Evolutionary conservation across 306 rosid species (phyloP).

Genomic region (Fragaria nilgerrensis): DNA sequence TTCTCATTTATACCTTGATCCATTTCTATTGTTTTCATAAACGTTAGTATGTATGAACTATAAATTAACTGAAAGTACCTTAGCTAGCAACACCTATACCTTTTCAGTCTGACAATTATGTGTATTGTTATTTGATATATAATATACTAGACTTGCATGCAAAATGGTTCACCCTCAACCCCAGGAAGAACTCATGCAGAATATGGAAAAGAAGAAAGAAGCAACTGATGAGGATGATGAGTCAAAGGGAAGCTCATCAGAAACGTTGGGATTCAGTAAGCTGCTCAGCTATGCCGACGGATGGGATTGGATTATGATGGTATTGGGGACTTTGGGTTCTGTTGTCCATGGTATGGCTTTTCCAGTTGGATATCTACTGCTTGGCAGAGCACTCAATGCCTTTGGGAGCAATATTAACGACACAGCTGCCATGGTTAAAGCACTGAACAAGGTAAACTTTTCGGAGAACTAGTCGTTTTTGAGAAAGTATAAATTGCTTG

Average conservation of each 20-base stretch:
- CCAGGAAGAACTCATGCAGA: neutral
- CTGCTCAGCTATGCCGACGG: constrained; percentile 69
- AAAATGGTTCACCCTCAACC: neutral
- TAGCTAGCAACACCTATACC: neutral
- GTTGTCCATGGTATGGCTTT: constrained; percentile 86
- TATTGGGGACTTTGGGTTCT: constrained; percentile 62
- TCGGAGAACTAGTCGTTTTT: neutral
- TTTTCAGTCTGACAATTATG: neutral
- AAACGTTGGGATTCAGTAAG: constrained; percentile 40
- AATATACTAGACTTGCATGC: neutral
- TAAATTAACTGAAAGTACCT: neutral
- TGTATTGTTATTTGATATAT: neutral
- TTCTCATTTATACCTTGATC: neutral
- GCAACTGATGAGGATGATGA: neutral
- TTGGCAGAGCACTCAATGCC: constrained; percentile 81
- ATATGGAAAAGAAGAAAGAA: neutral
- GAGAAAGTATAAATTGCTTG: neutral
- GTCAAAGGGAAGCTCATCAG: neutral
- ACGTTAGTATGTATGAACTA: neutral
- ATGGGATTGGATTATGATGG: constrained; percentile 73
- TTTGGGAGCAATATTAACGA: constrained; percentile 56
- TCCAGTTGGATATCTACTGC: constrained; percentile 72
- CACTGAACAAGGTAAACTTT: constrained; percentile 55
- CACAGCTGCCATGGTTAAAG: constrained; percentile 56
- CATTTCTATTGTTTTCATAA: constrained; percentile 12